Conservation (phyloP, 768 basidiomycete genomes). For the Tricholomella constricta region DNA sequence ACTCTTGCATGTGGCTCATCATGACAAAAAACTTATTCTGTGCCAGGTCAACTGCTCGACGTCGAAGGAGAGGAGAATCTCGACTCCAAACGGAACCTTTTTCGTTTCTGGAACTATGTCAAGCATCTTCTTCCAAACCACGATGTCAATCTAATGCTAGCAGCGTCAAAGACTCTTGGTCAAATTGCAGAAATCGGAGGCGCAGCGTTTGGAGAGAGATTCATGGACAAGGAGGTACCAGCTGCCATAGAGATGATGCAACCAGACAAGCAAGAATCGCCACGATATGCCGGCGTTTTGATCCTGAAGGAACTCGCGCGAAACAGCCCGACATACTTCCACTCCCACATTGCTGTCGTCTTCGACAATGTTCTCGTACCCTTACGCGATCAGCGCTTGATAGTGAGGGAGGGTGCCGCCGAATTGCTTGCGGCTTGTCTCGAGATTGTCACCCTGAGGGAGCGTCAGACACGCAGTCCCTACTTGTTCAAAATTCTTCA, state of each 20-base stretch:
- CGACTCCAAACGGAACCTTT: slow-evolving; percentile 78
- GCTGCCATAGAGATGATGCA: slow-evolving; percentile 81
- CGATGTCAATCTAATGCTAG: slow-evolving; percentile 92
- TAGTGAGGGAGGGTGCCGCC: slow-evolving; percentile 91
- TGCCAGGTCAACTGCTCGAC: slow-evolving; percentile 69
- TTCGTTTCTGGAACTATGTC: slow-evolving; percentile 91
- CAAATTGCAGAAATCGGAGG: slow-evolving; percentile 85
- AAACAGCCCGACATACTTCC: slow-evolving; percentile 85
- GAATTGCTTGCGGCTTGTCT: slow-evolving; percentile 92
- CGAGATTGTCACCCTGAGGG: slow-evolving; percentile 79
- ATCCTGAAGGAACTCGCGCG: slow-evolving; percentile 92
- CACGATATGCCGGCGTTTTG: slow-evolving; percentile 91
- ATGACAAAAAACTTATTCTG: slow-evolving; percentile 10
- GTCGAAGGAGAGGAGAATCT: slow-evolving; percentile 79
- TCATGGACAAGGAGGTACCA: slow-evolving; percentile 89
- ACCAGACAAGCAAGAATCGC: slow-evolving; percentile 78
- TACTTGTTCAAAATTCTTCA: slow-evolving; percentile 83
- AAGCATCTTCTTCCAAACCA: slow-evolving; percentile 88
- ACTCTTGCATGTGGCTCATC: neutral
- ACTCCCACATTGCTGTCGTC: slow-evolving; percentile 83
- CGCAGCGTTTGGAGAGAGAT: slow-evolving; percentile 80
- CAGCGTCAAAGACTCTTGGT: slow-evolving; percentile 90
- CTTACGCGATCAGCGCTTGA: slow-evolving; percentile 83
- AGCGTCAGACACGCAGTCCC: slow-evolving; percentile 62
- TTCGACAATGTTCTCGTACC: slow-evolving; percentile 94